Conservation (phyloP, 768 basidiomycete species). For the Suillus plorans region DNA sequence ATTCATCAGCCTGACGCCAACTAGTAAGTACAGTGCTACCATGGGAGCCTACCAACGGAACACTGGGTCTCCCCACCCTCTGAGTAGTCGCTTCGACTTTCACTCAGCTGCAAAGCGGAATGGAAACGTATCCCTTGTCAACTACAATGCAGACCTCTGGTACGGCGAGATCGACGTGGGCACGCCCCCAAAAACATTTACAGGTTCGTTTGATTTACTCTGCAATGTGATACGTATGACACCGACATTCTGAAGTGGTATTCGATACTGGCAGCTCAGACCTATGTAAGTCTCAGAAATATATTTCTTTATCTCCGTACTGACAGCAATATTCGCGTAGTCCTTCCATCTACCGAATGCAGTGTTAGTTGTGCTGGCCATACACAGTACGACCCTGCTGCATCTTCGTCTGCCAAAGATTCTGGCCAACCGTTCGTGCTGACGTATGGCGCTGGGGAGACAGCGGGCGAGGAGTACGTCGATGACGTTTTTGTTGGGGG, state of each 20-base stretch:
- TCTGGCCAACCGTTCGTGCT: constrained; percentile 23
- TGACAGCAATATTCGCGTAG: constrained; percentile 14
- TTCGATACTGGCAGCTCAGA: constrained; percentile 55
- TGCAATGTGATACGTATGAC: background rate
- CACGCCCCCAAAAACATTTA: constrained; percentile 40
- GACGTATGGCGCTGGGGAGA: constrained; percentile 39
- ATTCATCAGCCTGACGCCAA: background rate
- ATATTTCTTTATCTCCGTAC: no score
- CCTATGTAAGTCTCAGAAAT: constrained; percentile 20
- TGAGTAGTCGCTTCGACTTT: constrained; percentile 14
- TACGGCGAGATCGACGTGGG: constrained; percentile 35
- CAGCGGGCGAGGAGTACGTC: constrained; percentile 29
- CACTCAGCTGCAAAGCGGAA: constrained; percentile 10
- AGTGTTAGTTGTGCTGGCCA: constrained; percentile 24
- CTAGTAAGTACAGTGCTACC: constrained; percentile 43
- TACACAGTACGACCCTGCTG: constrained; percentile 21
- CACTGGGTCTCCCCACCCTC: constrained; percentile 37
- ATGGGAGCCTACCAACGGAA: constrained; percentile 43
- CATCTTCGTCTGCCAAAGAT: constrained; percentile 25
- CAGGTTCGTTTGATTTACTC: constrained; percentile 24
- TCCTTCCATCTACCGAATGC: constrained; percentile 32
- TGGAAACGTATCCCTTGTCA: constrained; percentile 28
- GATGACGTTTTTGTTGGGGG: constrained; percentile 39
- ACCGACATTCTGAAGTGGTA: constrained; percentile 32
- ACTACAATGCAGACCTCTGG: constrained; percentile 21